These are phyloP conservation scores for Beauveria medogensis DNA, from an alignment of 2,329 filamentous ascomycete genomes.

Conservation along the genomic window DNA sequence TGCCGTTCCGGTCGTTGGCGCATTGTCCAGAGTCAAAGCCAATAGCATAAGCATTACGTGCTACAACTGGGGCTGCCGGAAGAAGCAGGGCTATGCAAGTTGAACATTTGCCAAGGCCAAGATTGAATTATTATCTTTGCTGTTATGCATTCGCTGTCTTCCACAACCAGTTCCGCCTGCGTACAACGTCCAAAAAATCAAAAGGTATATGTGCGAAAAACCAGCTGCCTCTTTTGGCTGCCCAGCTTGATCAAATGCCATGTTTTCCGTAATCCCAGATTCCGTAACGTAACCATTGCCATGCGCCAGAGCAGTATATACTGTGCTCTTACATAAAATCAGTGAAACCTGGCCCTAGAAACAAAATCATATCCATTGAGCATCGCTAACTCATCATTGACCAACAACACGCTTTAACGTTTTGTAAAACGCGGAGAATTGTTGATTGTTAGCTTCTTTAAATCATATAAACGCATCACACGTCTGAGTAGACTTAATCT, in stretches of 20 bases:
- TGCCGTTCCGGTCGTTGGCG: background rate
- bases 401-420: background rate
- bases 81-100: background rate
- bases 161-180: background rate
- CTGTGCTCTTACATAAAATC: background rate
- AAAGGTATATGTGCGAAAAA: slow-evolving; percentile 2
- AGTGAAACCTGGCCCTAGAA: background rate
- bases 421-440: background rate
- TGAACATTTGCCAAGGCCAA: background rate
- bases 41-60: background rate
- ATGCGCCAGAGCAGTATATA: background rate
- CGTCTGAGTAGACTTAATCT: background rate
- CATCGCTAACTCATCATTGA: no score
- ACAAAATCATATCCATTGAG: background rate
- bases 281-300: background rate
- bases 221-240: background rate
- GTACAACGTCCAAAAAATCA: slow-evolving; percentile 4
- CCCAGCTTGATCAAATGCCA: background rate
- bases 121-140: background rate
- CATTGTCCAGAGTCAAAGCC: no score
- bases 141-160: background rate
- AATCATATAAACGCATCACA: background rate
- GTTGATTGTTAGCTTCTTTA: background rate
- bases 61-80: background rate
- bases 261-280: background rate